Base-by-base conservation (phyloP, 2,329 filamentous ascomycete genomes). In the Aspergillus fructus region DNA sequence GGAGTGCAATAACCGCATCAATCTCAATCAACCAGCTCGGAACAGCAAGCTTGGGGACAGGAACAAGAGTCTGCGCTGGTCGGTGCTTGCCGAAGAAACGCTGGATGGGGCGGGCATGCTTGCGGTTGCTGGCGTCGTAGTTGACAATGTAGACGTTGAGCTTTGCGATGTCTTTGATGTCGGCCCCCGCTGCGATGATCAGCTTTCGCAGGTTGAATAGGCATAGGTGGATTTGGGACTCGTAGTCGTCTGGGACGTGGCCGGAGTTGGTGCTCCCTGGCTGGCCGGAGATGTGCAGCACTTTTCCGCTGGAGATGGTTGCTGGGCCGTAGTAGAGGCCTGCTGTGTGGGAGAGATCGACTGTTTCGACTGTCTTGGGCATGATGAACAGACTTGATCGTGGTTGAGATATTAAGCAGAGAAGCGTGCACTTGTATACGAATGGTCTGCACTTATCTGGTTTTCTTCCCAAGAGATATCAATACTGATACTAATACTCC, bases 121-220 rank as follows among this genome's bases (percentile, higher is more conserved):
- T 67, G 5, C 75, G 69, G 2, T 71, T 64, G 4, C 59, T 53
- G 0, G 73, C 64, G 53, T 78, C 70, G 58, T 80, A 80, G 62
- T 77, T 65, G 56, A 81, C 78, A 41, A 81, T 77, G 39, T 74
- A 79, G 19, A 78, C 58, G 1, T 68, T 78, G 8, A 80, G 62
- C 58, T 79, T 79, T 15, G 70, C 66, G 21, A 80, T 75, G 56
- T 80, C 69, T 4, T 63, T 60, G 13, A 76, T 60, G 1, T 61
- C 59, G 5, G 76, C 70, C 0, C 76, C 75, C 0, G 74, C 71
- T 1, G 72, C 69, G 45, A 73, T 58, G 11, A 78, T 64, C 46
- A 75, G 59, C 15, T 70, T 71, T 43, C 68, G 70, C 6, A 79
- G 63, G 59, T 78, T 78, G 21, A 74, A 53, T 2, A 78, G 64